A percentile compares a stretch with the other conserved stretches of the same genome.
Evolutionary conservation across 164 flowering plant genomes (phyloP).

Genomic region (Chimonanthus praecox): DNA sequence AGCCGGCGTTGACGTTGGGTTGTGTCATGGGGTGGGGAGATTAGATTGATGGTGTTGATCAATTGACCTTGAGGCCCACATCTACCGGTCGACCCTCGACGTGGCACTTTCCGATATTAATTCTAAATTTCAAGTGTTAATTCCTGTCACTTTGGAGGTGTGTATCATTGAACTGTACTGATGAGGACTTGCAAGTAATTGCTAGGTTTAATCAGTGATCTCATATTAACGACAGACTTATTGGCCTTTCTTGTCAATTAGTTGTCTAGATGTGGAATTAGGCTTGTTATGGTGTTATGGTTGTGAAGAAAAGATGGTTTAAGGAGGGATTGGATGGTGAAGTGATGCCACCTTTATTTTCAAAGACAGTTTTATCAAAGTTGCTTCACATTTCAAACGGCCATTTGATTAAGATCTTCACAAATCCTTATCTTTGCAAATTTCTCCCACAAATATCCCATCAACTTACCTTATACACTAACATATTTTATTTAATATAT

Average conservation of each 20-base stretch:
- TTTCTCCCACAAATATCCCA: constrained; percentile 6
- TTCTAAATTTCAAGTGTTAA: background rate
- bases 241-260: constrained; percentile 1
- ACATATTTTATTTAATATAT: background rate
- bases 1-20: background rate
- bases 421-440: constrained; percentile 3
- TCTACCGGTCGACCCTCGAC: background rate
- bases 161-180: background rate
- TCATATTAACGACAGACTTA: background rate
- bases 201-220: background rate
- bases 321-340: background rate
- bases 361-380: constrained; percentile 4
- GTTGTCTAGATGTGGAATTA: background rate
- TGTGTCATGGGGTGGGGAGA: background rate
- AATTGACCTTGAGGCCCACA: background rate
- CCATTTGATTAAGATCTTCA: constrained; percentile 4
- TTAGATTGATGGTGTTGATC: background rate
- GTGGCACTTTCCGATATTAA: background rate
- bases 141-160: background rate
- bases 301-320: constrained; percentile 3
- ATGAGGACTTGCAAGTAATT: constrained; percentile 1
- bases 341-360: constrained; percentile 3
- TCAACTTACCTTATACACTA: background rate
- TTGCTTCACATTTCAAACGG: constrained; percentile 2
- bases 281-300: background rate